Percentiles rank a stretch among this genome's conserved stretches.
Evolutionary conservation across 2,329 filamentous ascomycete species (phyloP).

Genomic region (Cordyceps militaris): DNA sequence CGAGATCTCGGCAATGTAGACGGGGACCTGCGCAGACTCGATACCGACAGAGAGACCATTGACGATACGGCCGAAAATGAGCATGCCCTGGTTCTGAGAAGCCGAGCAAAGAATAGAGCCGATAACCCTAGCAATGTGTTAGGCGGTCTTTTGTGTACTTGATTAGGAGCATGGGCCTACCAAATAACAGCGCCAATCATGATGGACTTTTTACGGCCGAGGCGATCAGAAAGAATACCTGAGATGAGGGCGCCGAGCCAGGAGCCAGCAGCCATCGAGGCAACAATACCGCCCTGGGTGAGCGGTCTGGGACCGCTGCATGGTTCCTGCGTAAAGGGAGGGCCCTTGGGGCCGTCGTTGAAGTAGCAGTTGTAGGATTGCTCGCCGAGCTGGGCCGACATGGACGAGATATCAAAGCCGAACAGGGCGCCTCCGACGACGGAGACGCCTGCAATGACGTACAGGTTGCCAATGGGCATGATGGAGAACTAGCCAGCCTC

Average conservation of each 20-base stretch:
- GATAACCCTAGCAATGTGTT: slow-evolving; percentile 31
- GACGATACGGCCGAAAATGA: slow-evolving; percentile 52
- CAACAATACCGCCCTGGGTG: slow-evolving; percentile 45
- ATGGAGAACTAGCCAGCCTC: slow-evolving; percentile 4
- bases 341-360: slow-evolving; percentile 28
- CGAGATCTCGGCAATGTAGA: slow-evolving; percentile 62
- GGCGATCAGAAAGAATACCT: slow-evolving; percentile 41
- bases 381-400: slow-evolving; percentile 38
- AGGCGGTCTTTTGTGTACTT: not conserved
- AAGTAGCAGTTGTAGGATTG: slow-evolving; percentile 33
- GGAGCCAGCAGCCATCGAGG: slow-evolving; percentile 45
- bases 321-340: slow-evolving; percentile 23
- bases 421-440: slow-evolving; percentile 38
- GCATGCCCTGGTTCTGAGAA: slow-evolving; percentile 39
- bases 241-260: slow-evolving; percentile 42
- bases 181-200: slow-evolving; percentile 44
- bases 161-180: slow-evolving; percentile 28
- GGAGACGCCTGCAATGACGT: slow-evolving; percentile 29
- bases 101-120: slow-evolving; percentile 41
- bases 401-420: slow-evolving; percentile 51
- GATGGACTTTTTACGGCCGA: slow-evolving; percentile 43
- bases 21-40: slow-evolving; percentile 58
- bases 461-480: slow-evolving; percentile 28
- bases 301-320: slow-evolving; percentile 32
- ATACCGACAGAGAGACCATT: slow-evolving; percentile 63